Base-by-base conservation (phyloP, 2,329 filamentous ascomycete species). In the Ceratocystis eucalypticola region DNA sequence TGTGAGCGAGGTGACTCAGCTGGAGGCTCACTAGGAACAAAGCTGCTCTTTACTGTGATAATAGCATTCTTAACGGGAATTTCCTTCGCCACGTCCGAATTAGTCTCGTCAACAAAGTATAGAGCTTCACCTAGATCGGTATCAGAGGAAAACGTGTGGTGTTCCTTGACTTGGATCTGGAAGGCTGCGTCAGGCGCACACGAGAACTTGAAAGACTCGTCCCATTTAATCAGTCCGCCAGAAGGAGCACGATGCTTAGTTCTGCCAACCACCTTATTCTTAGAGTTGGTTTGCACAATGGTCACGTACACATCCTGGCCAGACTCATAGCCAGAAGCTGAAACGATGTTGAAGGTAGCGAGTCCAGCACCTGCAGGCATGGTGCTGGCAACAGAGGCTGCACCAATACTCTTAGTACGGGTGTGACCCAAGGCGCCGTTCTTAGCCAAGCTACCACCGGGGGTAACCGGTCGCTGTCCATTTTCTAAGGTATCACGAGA, bases 21-120 rank as follows among this genome's bases (percentile, higher is more conserved):
- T 71, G 73, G 71, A 30, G 70, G 71, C 65, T 71, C 75, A 41
- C 73, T 70, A 7, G 76, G 76, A 30, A 78, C 78, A 72, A 96
- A 96, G 65, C 79, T 84, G 73, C 88, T 94, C 77, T 85, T 88
- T 61, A 96, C 74, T 0, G 84, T 79, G 0, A 96, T 87, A 1
- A 77, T 82, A 28, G 91, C 91, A 45, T 78, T 80, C 12, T 93
- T 93, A 30, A 92, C 86, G 44, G 79, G 82, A 64, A 99, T 76
- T 50, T 84, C 80, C 79, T 93, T 94, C 71, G 93, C 87, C 41
- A 81, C 79, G 10, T 83, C 84, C 0, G 80, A 78, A 1, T 84
- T 83, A 1, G 80, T 83, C 73, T 99, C 93, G 70, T 93, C 91
- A n/a, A 99, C 84, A 73, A 95, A 92, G 77, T 96, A 96, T n/a